Percentiles rank a stretch among this genome's conserved stretches.
Evolutionary conservation across 371 early-diverging fungal species (phyloP).

Genomic region (Mucor saturninus): DNA sequence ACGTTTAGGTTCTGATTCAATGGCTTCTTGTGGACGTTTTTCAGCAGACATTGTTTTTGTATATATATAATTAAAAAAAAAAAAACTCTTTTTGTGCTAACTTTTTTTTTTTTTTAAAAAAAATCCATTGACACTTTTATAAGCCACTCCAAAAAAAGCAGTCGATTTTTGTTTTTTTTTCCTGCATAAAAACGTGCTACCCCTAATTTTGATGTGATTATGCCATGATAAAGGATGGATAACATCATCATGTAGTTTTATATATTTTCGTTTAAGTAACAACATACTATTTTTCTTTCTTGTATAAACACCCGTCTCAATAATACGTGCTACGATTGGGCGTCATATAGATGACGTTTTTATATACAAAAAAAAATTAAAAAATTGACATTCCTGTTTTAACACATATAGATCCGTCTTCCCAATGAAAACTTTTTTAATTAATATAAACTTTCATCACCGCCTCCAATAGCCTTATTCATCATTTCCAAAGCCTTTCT

Average conservation of each 20-base stretch:
- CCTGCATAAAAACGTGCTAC: background rate
- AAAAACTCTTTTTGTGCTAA: background rate
- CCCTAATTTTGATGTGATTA: too few relatives aligned
- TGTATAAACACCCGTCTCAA: too few relatives aligned
- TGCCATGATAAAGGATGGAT: too few relatives aligned
- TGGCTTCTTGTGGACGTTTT: constrained; percentile 24
- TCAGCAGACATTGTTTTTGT: constrained; percentile 17
- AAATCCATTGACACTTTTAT: background rate
- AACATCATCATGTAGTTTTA: too few relatives aligned
- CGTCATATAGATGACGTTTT: too few relatives aligned
- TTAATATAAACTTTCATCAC: constrained; percentile 23
- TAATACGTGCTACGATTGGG: too few relatives aligned
- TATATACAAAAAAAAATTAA: too few relatives aligned
- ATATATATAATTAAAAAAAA: constrained; percentile 4
- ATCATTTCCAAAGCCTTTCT: constrained; percentile 76
- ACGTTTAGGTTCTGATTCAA: constrained; percentile 42
- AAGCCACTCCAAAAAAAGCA: constrained; percentile 6
- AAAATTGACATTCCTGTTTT: too few relatives aligned
- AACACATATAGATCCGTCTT: too few relatives aligned
- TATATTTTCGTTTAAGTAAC: too few relatives aligned
- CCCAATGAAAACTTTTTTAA: too few relatives aligned
- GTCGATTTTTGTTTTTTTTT: constrained; percentile 3
- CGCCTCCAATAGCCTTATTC: constrained; percentile 44
- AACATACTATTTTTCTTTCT: too few relatives aligned
- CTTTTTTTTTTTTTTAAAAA: background rate